Evolutionary conservation across 2,329 filamentous ascomycete genomes (phyloP), one percentile per base, ranked within the genome.

Genomic region (Phaeomoniella chlamydospora): DNA sequence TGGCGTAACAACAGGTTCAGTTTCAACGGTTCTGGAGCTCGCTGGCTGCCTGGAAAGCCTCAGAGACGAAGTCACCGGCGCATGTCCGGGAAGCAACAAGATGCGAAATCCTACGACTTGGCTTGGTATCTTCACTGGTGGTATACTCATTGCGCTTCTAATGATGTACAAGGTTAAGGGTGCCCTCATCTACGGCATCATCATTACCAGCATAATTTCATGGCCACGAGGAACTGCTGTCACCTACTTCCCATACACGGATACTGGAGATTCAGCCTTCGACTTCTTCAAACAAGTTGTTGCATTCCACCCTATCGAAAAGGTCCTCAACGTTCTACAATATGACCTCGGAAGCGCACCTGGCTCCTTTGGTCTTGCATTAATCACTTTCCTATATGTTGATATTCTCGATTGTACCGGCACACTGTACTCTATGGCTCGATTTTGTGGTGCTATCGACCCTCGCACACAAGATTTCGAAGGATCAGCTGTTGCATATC

Each of bases 251-350:
- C 83, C 85, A 0, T 67, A 87, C 49, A 82, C 73, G 0, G 45
- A 65, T 0, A 55, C 77, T 2, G 85, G 85, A 29, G 65, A 87
- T 53, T 68, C 68, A 48, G 64, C 64, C 29, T 93, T 92, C 56
- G 67, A 87, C 48, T 93, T 92, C 59, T 93, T 93, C 71, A 85
- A 82, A 56, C 71, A 85, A 53, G 82, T 93, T 2, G 84, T 88
- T 30, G 76, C 77, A 15, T 90, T 93, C 64, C 83, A 88, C 51
- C 70, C 74, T 4, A 92, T 93, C 51, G 53, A 68, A 41, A 68
- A 71, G 34, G 77, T 72, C 3, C 67, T 92, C 11, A 70, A 67
- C 19, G 83, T 77, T 1, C 80, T 85, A 51, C 62, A 84, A 39
- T 93, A 82, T 78, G 62, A 80, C 46, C 64, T 92, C 15, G 60